Evolutionary conservation across 352 stramenopile species (phyloP), one percentile per base, ranked within the genome.

Genomic region (Phytophthora litchii): DNA sequence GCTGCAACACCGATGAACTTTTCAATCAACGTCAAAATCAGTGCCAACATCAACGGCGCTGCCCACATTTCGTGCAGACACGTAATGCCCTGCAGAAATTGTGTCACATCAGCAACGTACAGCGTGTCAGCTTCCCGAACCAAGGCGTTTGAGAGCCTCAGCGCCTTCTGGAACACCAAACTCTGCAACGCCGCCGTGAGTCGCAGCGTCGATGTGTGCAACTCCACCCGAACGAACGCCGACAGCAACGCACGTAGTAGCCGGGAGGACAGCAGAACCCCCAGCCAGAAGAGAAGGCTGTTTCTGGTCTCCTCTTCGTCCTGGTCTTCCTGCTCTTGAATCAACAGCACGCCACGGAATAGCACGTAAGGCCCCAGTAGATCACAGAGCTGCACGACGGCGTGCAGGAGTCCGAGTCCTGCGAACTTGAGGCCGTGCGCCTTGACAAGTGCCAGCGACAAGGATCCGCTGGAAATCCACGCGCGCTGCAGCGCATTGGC

Each of bases 41-140:
- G 57, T 10, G 60, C 44, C 58, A 92, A 69, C 64, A 80, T 64
- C 10, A 89, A 27, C 4, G 78, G 82, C 19, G 85, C 35, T 13
- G 75, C 69, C 82, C 84, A 94, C 35, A 88, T 65, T 47, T 94
- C 75, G 55, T 97, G 92, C 23, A 90, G 40, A 61, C 82, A 86
- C 37, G 78, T 77, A 35, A 62, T 72, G 4, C 74, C 83, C n/a
- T 71, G 76, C 41, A 90, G 60, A 21, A 94, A 70, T 38, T 78
- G 77, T 23, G 72, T 59, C 34, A 90, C 67, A 64, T 91, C 85
- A 12, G 76, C 70, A 7, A 73, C 76, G 67, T 89, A 91, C 23
- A 91, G 75, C 16, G 79, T 72, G 37, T 73, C 70, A 14, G 67
- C 73, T 31, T 76, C 74, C 52, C 77, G 77, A 14, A 48, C 40